Evolutionary conservation across 208 protist species (phyloP).

Genomic region (Endotrypanum monterogeii): DNA sequence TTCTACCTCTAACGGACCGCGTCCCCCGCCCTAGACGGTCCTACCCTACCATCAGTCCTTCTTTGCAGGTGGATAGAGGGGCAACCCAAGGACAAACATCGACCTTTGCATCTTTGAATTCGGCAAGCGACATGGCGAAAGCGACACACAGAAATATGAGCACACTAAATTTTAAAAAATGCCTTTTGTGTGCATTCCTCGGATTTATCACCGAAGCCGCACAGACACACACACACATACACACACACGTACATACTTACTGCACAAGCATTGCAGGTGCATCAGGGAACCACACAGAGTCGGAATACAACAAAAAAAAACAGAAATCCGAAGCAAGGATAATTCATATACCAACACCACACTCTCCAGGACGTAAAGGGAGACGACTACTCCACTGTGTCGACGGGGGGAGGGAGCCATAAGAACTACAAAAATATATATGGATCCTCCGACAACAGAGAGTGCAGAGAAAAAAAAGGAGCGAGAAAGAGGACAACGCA

Average conservation of each 20-base stretch:
- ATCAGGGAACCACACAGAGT: slow-evolving; percentile 1
- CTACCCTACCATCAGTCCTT: too few relatives aligned
- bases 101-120: background rate
- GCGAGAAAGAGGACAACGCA: too few relatives aligned
- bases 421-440: too few relatives aligned
- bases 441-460: too few relatives aligned
- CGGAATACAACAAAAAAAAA: background rate
- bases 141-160: background rate
- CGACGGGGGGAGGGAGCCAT: too few relatives aligned
- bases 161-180: background rate
- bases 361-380: background rate
- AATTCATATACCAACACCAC: background rate
- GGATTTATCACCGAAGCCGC: too few relatives aligned
- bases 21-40: background rate
- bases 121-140: background rate
- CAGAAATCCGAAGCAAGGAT: background rate
- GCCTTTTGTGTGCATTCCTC: too few relatives aligned
- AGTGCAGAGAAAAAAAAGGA: too few relatives aligned
- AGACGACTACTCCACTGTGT: too few relatives aligned
- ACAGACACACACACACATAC: background rate
- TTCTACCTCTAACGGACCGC: too few relatives aligned
- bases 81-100: background rate
- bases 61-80: background rate
- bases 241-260: background rate
- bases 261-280: slow-evolving; percentile 1